Base-by-base conservation (phyloP, 163 green algal genomes). In the Scenedesmus sp. region DNA sequence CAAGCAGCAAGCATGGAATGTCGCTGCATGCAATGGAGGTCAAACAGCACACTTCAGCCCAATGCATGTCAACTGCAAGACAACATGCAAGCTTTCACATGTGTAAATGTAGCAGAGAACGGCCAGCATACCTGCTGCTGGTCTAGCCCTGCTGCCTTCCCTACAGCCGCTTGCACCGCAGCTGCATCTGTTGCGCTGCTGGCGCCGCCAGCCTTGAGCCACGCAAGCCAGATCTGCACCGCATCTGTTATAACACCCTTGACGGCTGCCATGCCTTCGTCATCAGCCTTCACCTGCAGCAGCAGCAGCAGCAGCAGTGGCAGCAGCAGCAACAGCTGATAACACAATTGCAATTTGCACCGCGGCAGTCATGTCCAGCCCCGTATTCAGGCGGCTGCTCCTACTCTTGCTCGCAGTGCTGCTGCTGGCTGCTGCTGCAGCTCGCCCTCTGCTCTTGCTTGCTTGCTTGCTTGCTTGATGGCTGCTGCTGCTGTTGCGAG, bases 171-270 rank as follows among this genome's bases (percentile, higher is more conserved):
- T 57, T 20, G 5, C 46, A 85, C 16, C 3, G 52, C 79, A 1
- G n/a, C 46, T 34, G 79, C 79, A 8, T 59, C 10, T 9, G 8
- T 10, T 62, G 79, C 79, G 79, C 79, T 85, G 79, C 34, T 85
- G 79, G 23, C 15, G 79, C 52, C 79, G 52, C 79, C 79, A 26
- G n/a, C 79, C 79, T 56, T 57, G 26, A 85, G 79, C 79, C 79
- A 85, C 0, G 52, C 79, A 6, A 62, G 46, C 79, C 79, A 85
- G 79, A 85, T 85, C 12, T 15, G 12, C 12, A 59, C 26, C 7
- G 79, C 79, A 26, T 85, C 79, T 26, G 55, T 12, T 7, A 85
- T 10, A 10, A 85, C 79, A 20, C 10, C 10, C 9, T 34, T 20
- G 3, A 57, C 79, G 23, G 79, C 79, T 26, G 34, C 46, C 6